Conservation (phyloP, 345 rosid species). For the Pistacia vera region DNA sequence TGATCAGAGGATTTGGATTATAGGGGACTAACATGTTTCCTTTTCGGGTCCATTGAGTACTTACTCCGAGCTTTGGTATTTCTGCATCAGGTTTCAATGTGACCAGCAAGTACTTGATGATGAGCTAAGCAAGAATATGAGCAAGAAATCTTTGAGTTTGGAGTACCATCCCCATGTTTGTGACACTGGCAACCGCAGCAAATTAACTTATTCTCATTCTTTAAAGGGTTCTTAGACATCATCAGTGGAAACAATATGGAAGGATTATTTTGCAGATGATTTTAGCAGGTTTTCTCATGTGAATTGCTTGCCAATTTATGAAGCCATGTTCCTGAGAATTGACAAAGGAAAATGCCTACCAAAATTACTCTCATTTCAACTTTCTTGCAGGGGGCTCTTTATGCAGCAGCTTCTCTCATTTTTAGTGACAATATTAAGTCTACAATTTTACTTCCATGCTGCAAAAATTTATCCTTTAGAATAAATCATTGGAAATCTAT, state of each 20-base stretch:
- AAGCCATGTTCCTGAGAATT: conserved; percentile 58
- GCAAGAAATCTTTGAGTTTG: conserved; percentile 62
- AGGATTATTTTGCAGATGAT: conserved; percentile 41
- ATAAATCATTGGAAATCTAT: neutral
- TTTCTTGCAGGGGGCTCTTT: conserved; percentile 36
- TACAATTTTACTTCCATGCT: neutral
- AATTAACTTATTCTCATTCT: conserved; percentile 49
- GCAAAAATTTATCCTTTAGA: neutral
- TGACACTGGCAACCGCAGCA: conserved; percentile 45
- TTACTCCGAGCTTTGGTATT: conserved; percentile 45
- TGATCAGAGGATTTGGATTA: conserved; percentile 62
- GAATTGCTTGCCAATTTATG: conserved; percentile 66
- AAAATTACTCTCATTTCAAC: conserved; percentile 29
- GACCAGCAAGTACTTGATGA: conserved; percentile 54
- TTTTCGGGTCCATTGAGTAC: conserved; percentile 49
- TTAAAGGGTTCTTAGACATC: conserved; percentile 25
- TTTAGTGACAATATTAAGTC: neutral
- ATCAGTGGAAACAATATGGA: conserved; percentile 18
- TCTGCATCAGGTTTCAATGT: conserved; percentile 50
- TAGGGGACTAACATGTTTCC: conserved; percentile 47
- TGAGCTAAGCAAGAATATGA: conserved; percentile 57
- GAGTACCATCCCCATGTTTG: conserved; percentile 61
- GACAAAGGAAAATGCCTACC: conserved; percentile 53
- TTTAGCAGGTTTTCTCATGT: conserved; percentile 42
- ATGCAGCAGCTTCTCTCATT: conserved; percentile 27